These are phyloP conservation scores for Anacardium occidentale DNA, from an alignment of 345 rosid species.

Conservation along the genomic window DNA sequence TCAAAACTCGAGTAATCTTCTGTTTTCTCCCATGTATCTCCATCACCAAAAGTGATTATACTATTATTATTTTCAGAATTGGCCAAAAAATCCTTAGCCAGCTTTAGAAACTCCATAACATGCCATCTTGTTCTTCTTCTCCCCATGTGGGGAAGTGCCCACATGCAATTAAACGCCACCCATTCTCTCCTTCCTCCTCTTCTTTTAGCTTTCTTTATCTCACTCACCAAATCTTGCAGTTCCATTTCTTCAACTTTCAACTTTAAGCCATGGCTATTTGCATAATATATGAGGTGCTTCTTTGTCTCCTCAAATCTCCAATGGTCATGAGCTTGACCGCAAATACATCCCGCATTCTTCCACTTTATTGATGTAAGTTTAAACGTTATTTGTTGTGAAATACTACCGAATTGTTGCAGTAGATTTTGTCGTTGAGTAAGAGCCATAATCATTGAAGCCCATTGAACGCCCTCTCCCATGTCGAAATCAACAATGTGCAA, in stretches of 20 bases:
- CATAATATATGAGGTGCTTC: constrained; percentile 10
- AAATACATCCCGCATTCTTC: constrained; percentile 5
- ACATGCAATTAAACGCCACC: constrained; percentile 28
- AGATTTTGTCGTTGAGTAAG: constrained; percentile 6
- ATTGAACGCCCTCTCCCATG: constrained; percentile 34
- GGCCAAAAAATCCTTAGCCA: constrained; percentile 18
- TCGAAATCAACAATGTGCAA: constrained; percentile 31
- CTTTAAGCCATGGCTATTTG: constrained; percentile 13
- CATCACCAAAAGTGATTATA: constrained; percentile 28
- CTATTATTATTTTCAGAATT: constrained; percentile 10
- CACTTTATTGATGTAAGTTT: constrained; percentile 26
- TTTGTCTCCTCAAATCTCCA: constrained; percentile 28
- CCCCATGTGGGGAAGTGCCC: constrained; percentile 31
- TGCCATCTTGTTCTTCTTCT: constrained; percentile 23
- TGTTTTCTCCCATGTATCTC: constrained; percentile 18
- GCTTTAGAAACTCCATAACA: constrained; percentile 20
- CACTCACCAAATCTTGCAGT: constrained; percentile 19
- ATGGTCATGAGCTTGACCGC: not conserved
- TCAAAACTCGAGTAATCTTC: constrained; percentile 14
- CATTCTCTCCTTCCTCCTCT: constrained; percentile 20
- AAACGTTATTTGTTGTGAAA: not conserved
- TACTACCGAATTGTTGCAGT: not conserved
- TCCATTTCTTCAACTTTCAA: constrained; percentile 24
- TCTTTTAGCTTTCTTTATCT: constrained; percentile 2
- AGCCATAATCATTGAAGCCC: constrained; percentile 29